These are phyloP conservation scores for Alternaria ethzedia DNA, from an alignment of 2,329 filamentous ascomycete genomes.

Conservation along the genomic window DNA sequence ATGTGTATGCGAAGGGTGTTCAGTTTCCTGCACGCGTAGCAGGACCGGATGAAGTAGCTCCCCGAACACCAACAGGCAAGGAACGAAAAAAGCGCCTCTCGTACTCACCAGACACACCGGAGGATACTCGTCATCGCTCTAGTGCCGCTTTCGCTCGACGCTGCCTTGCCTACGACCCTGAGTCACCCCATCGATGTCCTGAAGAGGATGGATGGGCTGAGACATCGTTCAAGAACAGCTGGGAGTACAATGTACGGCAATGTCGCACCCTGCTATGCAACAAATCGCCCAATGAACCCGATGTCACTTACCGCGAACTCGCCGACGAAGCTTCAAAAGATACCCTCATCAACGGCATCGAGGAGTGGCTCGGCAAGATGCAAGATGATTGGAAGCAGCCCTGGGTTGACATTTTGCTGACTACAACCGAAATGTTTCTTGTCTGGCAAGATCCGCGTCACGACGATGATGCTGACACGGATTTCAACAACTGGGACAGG, in stretches of 20 bases:
- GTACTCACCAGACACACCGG: conserved; percentile 9
- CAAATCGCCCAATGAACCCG: not conserved
- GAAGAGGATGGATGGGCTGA: conserved; percentile 14
- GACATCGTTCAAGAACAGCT: conserved; percentile 7
- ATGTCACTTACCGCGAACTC: conserved; percentile 14
- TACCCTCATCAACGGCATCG: not conserved
- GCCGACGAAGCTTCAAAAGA: conserved; percentile 2
- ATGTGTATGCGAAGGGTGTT: not conserved
- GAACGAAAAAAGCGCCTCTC: not conserved
- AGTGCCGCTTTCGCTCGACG: not conserved
- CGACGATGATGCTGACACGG: not conserved
- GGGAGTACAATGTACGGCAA: conserved; percentile 15
- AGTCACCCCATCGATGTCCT: conserved; percentile 14
- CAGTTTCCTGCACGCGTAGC: not conserved
- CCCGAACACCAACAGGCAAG: not conserved
- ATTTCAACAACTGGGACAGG: conserved; percentile 11
- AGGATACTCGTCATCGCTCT: conserved; percentile 13
- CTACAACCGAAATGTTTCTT: conserved; percentile 12
- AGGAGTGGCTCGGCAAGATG: not conserved
- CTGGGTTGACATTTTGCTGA: not conserved
- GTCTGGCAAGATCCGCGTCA: conserved; percentile 2
- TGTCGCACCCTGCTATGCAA: conserved; percentile 16
- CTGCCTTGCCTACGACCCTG: conserved; percentile 4
- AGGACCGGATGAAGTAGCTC: not conserved
- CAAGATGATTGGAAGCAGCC: not conserved